A percentile compares a stretch with the other conserved stretches of the same genome.
Conservation (phyloP, 106 monocot genomes). For the Hemerocallis citrina region DNA sequence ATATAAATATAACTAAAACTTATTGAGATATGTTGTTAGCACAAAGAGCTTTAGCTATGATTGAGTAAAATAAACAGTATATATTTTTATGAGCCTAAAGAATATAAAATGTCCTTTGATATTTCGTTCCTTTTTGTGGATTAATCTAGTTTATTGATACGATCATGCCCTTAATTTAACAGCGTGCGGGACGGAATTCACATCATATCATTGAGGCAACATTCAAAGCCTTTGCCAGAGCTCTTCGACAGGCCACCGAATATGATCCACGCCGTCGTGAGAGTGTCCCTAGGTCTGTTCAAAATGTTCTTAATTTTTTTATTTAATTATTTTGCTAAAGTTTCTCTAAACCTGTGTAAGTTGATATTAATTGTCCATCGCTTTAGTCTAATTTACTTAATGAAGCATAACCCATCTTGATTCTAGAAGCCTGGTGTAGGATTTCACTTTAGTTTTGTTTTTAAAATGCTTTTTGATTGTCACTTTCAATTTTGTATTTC, state of each 20-base stretch:
- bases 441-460: neutral
- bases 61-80: neutral
- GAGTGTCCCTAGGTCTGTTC: slow-evolving; percentile 67
- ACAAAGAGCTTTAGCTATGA: neutral
- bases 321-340: neutral
- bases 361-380: neutral
- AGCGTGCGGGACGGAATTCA: slow-evolving; percentile 82
- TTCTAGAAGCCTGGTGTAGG: neutral
- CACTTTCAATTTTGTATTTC: neutral
- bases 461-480: neutral
- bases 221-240: slow-evolving; percentile 97
- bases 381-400: neutral
- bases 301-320: neutral
- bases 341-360: neutral
- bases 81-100: neutral
- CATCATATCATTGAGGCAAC: slow-evolving; percentile 98
- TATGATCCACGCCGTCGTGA: slow-evolving; percentile 70
- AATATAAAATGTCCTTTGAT: neutral
- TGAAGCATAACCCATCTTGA: neutral
- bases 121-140: neutral
- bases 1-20: neutral
- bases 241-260: slow-evolving; percentile 89
- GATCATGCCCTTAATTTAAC: neutral
- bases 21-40: neutral
- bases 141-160: neutral